phyloP scores from a whole-genome alignment of 177 flowering plant species.

The Telopea speciosissima region DNA sequence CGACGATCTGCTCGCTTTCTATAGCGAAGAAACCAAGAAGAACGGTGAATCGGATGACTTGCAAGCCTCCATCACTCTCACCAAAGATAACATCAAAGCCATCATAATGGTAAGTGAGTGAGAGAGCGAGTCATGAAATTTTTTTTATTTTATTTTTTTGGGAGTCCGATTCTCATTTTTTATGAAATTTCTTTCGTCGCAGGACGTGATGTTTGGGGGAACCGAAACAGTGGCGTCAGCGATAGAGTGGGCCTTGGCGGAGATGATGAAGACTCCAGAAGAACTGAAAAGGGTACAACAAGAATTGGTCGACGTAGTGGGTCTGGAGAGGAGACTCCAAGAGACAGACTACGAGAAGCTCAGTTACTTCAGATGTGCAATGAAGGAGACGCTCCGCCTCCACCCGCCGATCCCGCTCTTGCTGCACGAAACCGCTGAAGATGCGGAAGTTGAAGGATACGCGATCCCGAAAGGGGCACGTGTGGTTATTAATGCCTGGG shows the following conservation, averaged over 20 bases:
- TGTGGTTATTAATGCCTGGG: slow-evolving; percentile 16
- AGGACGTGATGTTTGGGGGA: slow-evolving; percentile 18
- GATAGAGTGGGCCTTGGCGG: slow-evolving; percentile 16
- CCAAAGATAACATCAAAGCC: slow-evolving; percentile 42
- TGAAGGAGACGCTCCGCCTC: slow-evolving; percentile 16
- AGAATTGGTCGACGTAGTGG: slow-evolving; percentile 11
- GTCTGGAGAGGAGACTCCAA: slow-evolving; percentile 10
- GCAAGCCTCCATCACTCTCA: slow-evolving; percentile 14
- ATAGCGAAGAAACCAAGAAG: slow-evolving; percentile 15
- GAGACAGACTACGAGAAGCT: slow-evolving; percentile 12
- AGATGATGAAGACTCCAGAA: slow-evolving; percentile 10
- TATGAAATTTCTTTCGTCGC: background rate
- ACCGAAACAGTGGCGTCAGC: slow-evolving; percentile 11
- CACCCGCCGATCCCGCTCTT: slow-evolving; percentile 18
- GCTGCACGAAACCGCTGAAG: slow-evolving; percentile 18
- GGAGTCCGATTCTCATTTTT: no score
- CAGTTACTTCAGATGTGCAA: slow-evolving; percentile 1
- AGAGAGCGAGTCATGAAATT: no score
- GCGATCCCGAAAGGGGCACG: slow-evolving; percentile 9
- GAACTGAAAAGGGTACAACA: slow-evolving; percentile 14
- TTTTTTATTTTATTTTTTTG: no score
- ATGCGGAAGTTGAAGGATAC: slow-evolving; percentile 7
- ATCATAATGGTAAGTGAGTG: slow-evolving; percentile 32
- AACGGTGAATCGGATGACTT: slow-evolving; percentile 15
- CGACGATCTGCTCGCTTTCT: slow-evolving; percentile 31